Evolutionary conservation across 139 green algal genomes (phyloP), one percentile per base, ranked within the genome.

Genomic region (Coelastrella sp.): DNA sequence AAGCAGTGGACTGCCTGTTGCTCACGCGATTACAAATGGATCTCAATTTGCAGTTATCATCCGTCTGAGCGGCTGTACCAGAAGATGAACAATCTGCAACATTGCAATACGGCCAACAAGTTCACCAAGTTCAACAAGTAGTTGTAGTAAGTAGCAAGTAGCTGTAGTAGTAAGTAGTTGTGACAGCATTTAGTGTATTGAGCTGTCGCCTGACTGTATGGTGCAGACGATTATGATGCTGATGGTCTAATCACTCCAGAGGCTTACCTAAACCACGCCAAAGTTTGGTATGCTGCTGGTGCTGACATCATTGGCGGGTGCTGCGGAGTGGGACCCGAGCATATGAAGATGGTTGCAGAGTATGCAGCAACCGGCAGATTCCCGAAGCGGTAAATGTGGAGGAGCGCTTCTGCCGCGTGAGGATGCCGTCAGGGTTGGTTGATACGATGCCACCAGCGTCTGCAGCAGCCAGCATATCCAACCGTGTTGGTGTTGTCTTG

Each of bases 231-330:
- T 19, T 91, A 93, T 75, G 76, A 89, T 70, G 82, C 56, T 14
- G 83, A 90, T 1, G 92, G 90, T 8, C 10, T 94, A 4, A 93
- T 97, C 12, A 92, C 90, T 17, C 85, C 90, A 6, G 81, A 89
- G 8, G 92, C 92, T 6, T 97, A 97, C 81, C 87, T 79, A 3
- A 20, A 8, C 15, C 78, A 94, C 90, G 93, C 93, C 0, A 24
- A 24, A 22, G 60, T 72, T 7, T 97, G 93, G 92, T 25, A 72
- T 15, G 25, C 59, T 7, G 25, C 66, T 8, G 95, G 94, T 0
- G 93, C 95, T 6, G 82, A 65, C 19, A 87, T 97, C 6, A 81
- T 97, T 15, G 95, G 95, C 19, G 95, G 95, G 27, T 97, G 95
- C 84, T 97, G 95, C 68, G 95, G 95, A 0, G 90, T 96, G 17